Evolutionary conservation across 1,139 yeast genomes (phyloP).

Genomic region (Debaryomycetaceae sp.): DNA sequence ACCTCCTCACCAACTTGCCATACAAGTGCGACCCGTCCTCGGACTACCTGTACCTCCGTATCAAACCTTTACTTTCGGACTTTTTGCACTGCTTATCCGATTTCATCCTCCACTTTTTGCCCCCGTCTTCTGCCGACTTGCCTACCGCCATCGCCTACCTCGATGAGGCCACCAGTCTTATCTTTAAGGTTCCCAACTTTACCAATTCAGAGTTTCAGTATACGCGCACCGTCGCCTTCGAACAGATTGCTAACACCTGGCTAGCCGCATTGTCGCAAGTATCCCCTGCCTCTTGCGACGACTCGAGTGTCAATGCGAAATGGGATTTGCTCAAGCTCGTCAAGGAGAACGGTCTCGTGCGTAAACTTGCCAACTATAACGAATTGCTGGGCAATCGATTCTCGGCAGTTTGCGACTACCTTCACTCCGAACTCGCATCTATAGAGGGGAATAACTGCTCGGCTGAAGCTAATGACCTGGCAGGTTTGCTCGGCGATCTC

Average conservation of each 20-base stretch:
- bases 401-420: constrained; percentile 33
- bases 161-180: constrained; percentile 52
- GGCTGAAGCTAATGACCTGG: constrained; percentile 10
- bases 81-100: constrained; percentile 72
- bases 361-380: constrained; percentile 50
- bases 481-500: constrained; percentile 21
- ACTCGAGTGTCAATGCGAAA: constrained; percentile 10
- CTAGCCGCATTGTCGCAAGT: constrained; percentile 43
- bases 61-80: constrained; percentile 63
- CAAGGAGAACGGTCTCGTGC: constrained; percentile 23
- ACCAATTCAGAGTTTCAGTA: constrained; percentile 62
- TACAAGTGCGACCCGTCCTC: constrained; percentile 63
- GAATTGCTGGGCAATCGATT: constrained; percentile 43
- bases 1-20: constrained; percentile 46
- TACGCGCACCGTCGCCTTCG: constrained; percentile 62
- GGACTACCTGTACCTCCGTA: constrained; percentile 83
- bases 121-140: constrained; percentile 59
- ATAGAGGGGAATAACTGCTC: constrained; percentile 11
- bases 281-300: constrained; percentile 4
- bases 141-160: constrained; percentile 54
- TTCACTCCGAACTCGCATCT: constrained; percentile 27
- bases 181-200: constrained; percentile 67
- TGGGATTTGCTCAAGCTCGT: constrained; percentile 20
- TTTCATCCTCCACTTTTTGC: constrained; percentile 66
- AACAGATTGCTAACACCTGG: constrained; percentile 75